These are phyloP conservation scores for Globisporangium middletonii DNA, from an alignment of 352 stramenopile species.

Conservation along the genomic window DNA sequence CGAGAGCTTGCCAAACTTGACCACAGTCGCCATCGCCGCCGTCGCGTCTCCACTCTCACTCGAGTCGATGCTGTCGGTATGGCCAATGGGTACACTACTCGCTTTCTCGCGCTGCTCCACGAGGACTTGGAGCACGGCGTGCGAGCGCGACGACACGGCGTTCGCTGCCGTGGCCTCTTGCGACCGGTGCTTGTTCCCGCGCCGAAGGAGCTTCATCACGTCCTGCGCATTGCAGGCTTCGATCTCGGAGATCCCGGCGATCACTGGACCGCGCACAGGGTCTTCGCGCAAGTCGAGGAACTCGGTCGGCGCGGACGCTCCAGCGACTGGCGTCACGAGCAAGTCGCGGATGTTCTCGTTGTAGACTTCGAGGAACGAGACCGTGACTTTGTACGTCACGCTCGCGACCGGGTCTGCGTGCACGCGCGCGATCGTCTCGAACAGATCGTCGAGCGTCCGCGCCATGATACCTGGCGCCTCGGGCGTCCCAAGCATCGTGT, in stretches of 20 bases:
- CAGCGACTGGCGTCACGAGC: conserved; percentile 21
- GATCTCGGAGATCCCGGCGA: conserved; percentile 85
- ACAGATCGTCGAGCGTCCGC: conserved; percentile 81
- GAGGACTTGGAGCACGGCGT: conserved; percentile 85
- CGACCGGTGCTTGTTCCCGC: conserved; percentile 82
- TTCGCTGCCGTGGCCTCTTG: conserved; percentile 89
- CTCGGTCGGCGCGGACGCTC: conserved; percentile 13
- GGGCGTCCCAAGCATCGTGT: conserved; percentile 87
- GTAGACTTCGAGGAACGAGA: conserved; percentile 91
- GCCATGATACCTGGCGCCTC: conserved; percentile 88
- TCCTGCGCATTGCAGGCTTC: conserved; percentile 66
- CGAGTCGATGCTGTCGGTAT: conserved; percentile 4
- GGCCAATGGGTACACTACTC: neutral
- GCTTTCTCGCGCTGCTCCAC: conserved; percentile 63
- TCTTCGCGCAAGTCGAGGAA: conserved; percentile 85
- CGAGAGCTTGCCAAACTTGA: conserved; percentile 87
- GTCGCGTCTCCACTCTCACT: neutral
- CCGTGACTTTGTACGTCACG: conserved; percentile 60
- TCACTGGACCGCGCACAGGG: conserved; percentile 71
- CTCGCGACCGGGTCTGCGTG: conserved; percentile 19
- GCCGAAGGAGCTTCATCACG: conserved; percentile 85
- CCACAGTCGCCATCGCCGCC: conserved; percentile 24
- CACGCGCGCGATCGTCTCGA: conserved; percentile 55
- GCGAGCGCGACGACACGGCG: conserved; percentile 81
- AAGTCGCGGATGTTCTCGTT: conserved; percentile 93